Evolutionary conservation across 495 filamentous ascomycete genomes (phyloP).

Genomic region (Elasticomyces elasticus): DNA sequence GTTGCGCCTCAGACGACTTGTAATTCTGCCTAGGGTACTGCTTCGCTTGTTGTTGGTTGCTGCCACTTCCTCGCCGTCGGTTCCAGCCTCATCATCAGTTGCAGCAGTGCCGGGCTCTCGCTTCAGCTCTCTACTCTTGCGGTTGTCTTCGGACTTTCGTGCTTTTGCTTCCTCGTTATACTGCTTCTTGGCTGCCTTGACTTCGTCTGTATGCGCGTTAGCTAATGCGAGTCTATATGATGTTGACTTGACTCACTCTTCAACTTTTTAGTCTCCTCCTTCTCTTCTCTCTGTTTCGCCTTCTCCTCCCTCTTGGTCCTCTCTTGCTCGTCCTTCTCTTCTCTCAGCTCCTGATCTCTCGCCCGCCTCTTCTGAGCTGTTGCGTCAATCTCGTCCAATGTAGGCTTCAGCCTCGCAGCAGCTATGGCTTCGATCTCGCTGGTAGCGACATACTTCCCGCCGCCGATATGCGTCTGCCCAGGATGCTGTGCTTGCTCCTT

Average conservation of each 20-base stretch:
- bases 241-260: slow-evolving; percentile 37
- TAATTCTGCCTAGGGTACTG: not conserved
- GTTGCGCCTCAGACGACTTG: not conserved
- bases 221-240: not conserved
- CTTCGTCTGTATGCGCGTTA: slow-evolving; percentile 10
- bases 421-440: slow-evolving; percentile 75
- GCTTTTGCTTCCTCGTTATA: slow-evolving; percentile 23
- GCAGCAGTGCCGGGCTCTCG: not conserved
- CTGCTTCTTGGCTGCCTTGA: slow-evolving; percentile 13
- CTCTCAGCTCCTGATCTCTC: slow-evolving; percentile 41
- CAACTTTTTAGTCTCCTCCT: slow-evolving; percentile 40
- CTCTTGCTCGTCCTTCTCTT: slow-evolving; percentile 37
- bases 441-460: slow-evolving; percentile 67
- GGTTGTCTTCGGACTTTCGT: slow-evolving; percentile 18
- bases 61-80: not conserved
- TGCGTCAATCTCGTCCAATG: slow-evolving; percentile 80
- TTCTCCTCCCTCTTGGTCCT: slow-evolving; percentile 38
- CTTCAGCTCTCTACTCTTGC: slow-evolving; percentile 19
- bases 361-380: slow-evolving; percentile 59
- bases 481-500: slow-evolving; percentile 45
- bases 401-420: slow-evolving; percentile 67
- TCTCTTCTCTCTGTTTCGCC: slow-evolving; percentile 45
- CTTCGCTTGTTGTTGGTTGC: not conserved
- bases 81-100: not conserved
- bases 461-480: slow-evolving; percentile 68